These are phyloP conservation scores for Coleophoma eucalyptorum DNA, from an alignment of 2,329 filamentous ascomycete species.

Conservation along the genomic window DNA sequence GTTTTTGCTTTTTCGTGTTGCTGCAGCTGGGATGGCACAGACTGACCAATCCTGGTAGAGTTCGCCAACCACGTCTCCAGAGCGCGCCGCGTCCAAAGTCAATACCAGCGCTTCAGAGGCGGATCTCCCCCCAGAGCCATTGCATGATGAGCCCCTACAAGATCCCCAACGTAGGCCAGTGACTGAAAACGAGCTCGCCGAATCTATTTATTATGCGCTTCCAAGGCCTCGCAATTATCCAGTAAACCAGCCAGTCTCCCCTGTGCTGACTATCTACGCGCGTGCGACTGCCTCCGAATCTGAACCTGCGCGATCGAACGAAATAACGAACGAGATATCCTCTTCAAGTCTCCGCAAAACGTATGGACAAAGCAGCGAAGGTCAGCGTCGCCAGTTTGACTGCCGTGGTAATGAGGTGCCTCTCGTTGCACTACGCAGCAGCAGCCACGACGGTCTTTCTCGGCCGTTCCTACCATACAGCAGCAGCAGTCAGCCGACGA, in stretches of 20 bases:
- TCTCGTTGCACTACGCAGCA: not conserved
- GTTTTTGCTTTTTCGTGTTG: not conserved
- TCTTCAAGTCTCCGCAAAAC: too few relatives aligned
- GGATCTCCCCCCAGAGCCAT: not conserved
- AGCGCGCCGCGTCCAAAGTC: not conserved
- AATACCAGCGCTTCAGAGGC: not conserved
- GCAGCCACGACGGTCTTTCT: not conserved
- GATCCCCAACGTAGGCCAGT: not conserved
- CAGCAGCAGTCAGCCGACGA: not conserved
- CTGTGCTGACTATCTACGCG: not conserved
- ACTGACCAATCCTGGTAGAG: not conserved
- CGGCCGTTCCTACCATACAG: not conserved
- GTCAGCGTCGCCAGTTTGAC: not conserved
- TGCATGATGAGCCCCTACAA: not conserved
- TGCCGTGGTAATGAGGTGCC: not conserved
- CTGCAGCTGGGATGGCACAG: conserved; percentile 2
- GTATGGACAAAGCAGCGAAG: not conserved
- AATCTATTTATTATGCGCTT: not conserved
- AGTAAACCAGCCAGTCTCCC: not conserved
- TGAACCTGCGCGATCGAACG: not conserved
- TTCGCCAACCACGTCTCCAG: not conserved
- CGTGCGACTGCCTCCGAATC: not conserved
- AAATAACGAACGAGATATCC: too few relatives aligned
- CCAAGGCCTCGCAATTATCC: not conserved
- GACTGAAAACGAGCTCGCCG: not conserved